These are phyloP conservation scores for Trametes pubescens DNA, from an alignment of 1,284 basidiomycete species.

Conservation along the genomic window DNA sequence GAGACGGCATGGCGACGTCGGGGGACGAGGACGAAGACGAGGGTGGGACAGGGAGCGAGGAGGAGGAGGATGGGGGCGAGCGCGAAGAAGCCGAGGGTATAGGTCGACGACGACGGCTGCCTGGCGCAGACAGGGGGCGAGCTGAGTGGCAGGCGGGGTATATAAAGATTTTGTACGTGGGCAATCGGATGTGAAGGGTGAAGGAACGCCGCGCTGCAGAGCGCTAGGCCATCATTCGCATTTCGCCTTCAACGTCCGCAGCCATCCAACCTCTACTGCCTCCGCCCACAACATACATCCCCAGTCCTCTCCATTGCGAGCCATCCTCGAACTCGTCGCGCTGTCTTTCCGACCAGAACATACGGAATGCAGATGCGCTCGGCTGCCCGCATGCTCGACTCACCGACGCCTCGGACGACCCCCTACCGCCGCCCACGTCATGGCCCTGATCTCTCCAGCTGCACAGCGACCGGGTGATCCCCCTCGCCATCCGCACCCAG, in stretches of 20 bases:
- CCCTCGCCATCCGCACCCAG: constrained; percentile 5
- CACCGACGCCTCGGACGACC: constrained; percentile 1
- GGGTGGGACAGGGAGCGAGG: neutral
- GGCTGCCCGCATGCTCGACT: constrained; percentile 1
- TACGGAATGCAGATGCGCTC: neutral
- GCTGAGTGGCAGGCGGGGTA: constrained; percentile 23
- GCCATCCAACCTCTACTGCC: neutral
- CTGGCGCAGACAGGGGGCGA: constrained; percentile 29
- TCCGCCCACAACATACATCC: neutral
- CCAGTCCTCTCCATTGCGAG: constrained; percentile 2
- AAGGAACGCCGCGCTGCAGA: constrained; percentile 20
- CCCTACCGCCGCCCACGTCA: constrained; percentile 27
- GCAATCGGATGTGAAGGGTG: constrained; percentile 43
- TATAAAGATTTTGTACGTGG: constrained; percentile 40
- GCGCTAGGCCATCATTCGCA: constrained; percentile 32
- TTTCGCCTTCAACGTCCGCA: constrained; percentile 3
- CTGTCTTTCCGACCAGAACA: constrained; percentile 17
- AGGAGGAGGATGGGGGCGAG: constrained; percentile 10
- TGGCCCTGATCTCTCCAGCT: constrained; percentile 25
- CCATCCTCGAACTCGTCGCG: neutral
- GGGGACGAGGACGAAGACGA: neutral
- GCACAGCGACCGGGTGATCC: constrained; percentile 17
- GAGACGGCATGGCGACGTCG: constrained; percentile 66
- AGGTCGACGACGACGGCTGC: constrained; percentile 37
- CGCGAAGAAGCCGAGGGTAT: constrained; percentile 32